Evolutionary conservation across 2,329 filamentous ascomycete species (phyloP).

Genomic region (Acrocalymma vagum): DNA sequence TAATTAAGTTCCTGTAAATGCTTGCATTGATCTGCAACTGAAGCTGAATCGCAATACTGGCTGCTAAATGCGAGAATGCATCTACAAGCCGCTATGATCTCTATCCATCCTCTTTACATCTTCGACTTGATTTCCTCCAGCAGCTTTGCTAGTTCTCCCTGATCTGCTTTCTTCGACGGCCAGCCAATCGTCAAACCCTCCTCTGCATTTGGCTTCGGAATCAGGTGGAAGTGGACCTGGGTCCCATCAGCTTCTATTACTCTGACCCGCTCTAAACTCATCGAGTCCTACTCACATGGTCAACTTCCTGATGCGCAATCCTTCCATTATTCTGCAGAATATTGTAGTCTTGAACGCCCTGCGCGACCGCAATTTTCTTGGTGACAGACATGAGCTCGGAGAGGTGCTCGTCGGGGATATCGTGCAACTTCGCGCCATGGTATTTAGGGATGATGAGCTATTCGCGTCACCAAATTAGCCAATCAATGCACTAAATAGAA

Average conservation of each 20-base stretch:
- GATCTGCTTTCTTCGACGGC: slow-evolving; percentile 79
- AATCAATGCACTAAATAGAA: background rate
- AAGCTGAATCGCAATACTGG: too few species aligned
- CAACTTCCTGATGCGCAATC: slow-evolving; percentile 90
- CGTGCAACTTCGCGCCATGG: slow-evolving; percentile 89
- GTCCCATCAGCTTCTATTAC: background rate
- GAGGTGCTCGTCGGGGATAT: slow-evolving; percentile 91
- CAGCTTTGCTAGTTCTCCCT: slow-evolving; percentile 82
- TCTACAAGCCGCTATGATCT: too few species aligned
- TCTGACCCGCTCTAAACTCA: background rate
- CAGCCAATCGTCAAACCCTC: slow-evolving; percentile 84
- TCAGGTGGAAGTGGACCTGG: slow-evolving; percentile 95
- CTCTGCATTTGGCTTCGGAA: slow-evolving; percentile 86
- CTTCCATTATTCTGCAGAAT: slow-evolving; percentile 95
- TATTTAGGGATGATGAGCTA: slow-evolving; percentile 96
- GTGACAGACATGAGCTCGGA: slow-evolving; percentile 83
- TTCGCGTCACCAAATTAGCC: background rate
- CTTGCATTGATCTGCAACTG: too few species aligned
- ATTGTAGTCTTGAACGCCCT: slow-evolving; percentile 84
- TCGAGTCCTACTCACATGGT: slow-evolving; percentile 75
- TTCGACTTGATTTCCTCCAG: slow-evolving; percentile 87
- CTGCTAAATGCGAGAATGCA: too few species aligned
- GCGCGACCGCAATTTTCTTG: slow-evolving; percentile 84
- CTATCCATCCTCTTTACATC: slow-evolving; percentile 67
- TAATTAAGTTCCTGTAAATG: too few species aligned